Percentiles rank a stretch among this genome's conserved stretches.
These are phyloP conservation scores for Leersia perrieri DNA, from an alignment of 176 grass and related monocot genomes.

Conservation along the genomic window DNA sequence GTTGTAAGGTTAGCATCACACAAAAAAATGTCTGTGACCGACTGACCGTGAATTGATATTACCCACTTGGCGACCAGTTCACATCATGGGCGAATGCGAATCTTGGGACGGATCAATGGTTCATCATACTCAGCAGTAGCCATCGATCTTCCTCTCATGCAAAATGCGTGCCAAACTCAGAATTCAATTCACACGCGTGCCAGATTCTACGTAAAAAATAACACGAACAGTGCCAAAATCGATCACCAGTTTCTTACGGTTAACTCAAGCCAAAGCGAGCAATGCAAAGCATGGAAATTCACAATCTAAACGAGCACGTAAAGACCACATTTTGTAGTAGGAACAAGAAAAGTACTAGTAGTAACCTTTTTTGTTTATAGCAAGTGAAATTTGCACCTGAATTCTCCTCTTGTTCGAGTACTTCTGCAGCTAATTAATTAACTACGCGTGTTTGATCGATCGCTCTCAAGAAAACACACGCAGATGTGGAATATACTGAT, in stretches of 20 bases:
- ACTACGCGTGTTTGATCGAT: neutral
- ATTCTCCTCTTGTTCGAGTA: neutral
- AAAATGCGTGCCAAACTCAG: neutral
- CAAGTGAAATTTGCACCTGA: neutral
- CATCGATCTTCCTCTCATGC: neutral
- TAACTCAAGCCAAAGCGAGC: too few species aligned
- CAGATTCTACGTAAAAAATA: neutral
- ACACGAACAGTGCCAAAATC: neutral
- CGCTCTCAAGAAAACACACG: slow-evolving; percentile 17
- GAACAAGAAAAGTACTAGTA: neutral
- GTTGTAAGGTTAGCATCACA: too few species aligned
- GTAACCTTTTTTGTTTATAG: neutral
- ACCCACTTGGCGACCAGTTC: neutral
- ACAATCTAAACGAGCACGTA: neutral
- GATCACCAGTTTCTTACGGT: too few species aligned
- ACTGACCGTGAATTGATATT: neutral
- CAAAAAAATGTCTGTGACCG: neutral
- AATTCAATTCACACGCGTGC: slow-evolving; percentile 3
- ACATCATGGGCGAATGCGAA: slow-evolving; percentile 19
- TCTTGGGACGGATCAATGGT: slow-evolving; percentile 5
- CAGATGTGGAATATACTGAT: neutral
- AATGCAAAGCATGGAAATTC: neutral
- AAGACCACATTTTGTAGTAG: neutral
- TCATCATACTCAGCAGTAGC: neutral
- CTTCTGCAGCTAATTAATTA: too few species aligned